Percentiles rank a stretch among this genome's conserved stretches.
Evolutionary conservation across 495 filamentous ascomycete species (phyloP).

Genomic region (Penicillium chermesinum): DNA sequence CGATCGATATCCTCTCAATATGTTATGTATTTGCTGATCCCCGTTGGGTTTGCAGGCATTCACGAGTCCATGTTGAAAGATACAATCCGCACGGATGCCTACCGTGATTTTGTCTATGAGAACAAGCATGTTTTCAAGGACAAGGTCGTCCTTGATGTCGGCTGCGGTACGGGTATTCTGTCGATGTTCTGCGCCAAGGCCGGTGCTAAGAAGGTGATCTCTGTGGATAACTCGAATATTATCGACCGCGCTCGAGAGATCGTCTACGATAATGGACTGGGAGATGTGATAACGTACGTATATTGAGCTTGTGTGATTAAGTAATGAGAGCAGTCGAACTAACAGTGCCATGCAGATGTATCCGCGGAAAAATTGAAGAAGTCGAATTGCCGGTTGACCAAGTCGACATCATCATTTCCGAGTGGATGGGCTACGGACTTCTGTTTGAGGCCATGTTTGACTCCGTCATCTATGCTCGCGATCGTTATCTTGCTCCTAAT

Average conservation of each 20-base stretch:
- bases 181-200: conserved; percentile 93
- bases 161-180: conserved; percentile 87
- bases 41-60: conserved; percentile 52
- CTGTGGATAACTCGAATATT: conserved; percentile 91
- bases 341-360: conserved; percentile 35
- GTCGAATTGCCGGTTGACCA: conserved; percentile 70
- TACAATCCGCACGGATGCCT: conserved; percentile 59
- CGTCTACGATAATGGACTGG: conserved; percentile 73
- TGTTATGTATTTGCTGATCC: not conserved
- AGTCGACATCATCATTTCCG: conserved; percentile 93
- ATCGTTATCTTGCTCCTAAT: conserved; percentile 69
- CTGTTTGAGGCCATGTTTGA: conserved; percentile 95
- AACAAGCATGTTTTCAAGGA: conserved; percentile 88
- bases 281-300: conserved; percentile 67
- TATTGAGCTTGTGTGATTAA: not conserved
- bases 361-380: conserved; percentile 92
- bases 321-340: conserved; percentile 4
- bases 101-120: conserved; percentile 67
- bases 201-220: conserved; percentile 83
- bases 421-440: conserved; percentile 97
- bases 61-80: conserved; percentile 92
- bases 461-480: conserved; percentile 83
- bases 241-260: conserved; percentile 84
- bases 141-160: conserved; percentile 88
- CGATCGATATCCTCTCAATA: conserved; percentile 3